Evolutionary conservation across 192 early-diverging fungal species (phyloP).

Genomic region (Coemansia guatemalensis): DNA sequence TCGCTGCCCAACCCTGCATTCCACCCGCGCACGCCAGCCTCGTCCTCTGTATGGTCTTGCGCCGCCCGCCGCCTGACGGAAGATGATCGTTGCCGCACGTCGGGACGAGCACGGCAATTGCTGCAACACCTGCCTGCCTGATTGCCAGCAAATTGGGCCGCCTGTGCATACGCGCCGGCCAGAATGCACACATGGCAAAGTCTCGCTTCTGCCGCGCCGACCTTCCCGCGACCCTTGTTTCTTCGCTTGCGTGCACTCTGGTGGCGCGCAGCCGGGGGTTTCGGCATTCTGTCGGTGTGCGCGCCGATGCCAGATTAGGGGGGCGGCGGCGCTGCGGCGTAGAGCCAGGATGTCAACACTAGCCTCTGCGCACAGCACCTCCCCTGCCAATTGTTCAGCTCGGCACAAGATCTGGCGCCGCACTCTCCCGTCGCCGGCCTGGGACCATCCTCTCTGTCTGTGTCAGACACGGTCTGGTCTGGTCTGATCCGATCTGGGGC

Average conservation of each 20-base stretch:
- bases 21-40: slow-evolving; percentile 6
- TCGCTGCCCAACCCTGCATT: slow-evolving; percentile 6
- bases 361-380: neutral
- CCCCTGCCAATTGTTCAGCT: neutral
- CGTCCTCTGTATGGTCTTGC: neutral
- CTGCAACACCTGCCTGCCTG: neutral
- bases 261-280: neutral
- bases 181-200: slow-evolving; percentile 5
- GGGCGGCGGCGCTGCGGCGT: neutral
- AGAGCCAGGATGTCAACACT: neutral
- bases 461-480: neutral
- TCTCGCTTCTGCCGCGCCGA: neutral
- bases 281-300: neutral
- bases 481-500: neutral
- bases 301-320: neutral
- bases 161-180: neutral
- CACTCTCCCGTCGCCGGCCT: neutral
- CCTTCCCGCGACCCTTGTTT: neutral
- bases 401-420: neutral
- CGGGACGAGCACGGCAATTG: slow-evolving; percentile 3
- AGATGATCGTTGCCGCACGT: slow-evolving; percentile 7
- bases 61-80: neutral
- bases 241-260: neutral
- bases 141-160: slow-evolving; percentile 10
- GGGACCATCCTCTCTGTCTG: neutral